Evolutionary conservation across 345 rosid genomes (phyloP).

Genomic region (Citrus cavaleriei): DNA sequence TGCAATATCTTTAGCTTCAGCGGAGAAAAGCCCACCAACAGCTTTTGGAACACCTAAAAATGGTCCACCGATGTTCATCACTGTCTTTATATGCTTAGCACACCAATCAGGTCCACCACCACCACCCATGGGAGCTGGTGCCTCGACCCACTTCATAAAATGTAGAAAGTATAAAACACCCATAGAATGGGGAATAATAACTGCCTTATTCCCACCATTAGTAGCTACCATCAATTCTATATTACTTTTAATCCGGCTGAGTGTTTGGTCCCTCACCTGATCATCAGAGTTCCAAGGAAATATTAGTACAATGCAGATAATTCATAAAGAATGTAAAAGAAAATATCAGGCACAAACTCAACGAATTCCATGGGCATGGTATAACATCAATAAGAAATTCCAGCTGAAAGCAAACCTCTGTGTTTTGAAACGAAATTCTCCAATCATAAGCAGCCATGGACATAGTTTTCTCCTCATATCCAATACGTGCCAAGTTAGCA

Average conservation of each 20-base stretch:
- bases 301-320: neutral
- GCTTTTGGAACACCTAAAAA: constrained; percentile 96
- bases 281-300: constrained; percentile 13
- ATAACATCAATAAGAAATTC: constrained; percentile 5
- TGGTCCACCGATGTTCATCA: constrained; percentile 92
- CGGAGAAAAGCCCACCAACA: constrained; percentile 82
- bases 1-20: constrained; percentile 94
- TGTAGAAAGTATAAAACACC: constrained; percentile 90
- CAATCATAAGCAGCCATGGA: constrained; percentile 98
- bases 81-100: constrained; percentile 85
- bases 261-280: constrained; percentile 84
- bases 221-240: constrained; percentile 85
- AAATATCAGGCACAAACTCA: neutral
- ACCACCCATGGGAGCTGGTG: constrained; percentile 97
- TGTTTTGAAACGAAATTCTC: constrained; percentile 94
- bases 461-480: constrained; percentile 96
- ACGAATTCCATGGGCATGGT: neutral
- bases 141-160: constrained; percentile 99
- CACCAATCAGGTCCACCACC: constrained; percentile 98
- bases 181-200: constrained; percentile 95
- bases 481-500: constrained; percentile 89
- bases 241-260: constrained; percentile 78
- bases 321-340: neutral
- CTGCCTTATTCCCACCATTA: constrained; percentile 78
- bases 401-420: constrained; percentile 53